Base-by-base conservation (phyloP, 2,329 filamentous ascomycete genomes). In the Fusarium udum region DNA sequence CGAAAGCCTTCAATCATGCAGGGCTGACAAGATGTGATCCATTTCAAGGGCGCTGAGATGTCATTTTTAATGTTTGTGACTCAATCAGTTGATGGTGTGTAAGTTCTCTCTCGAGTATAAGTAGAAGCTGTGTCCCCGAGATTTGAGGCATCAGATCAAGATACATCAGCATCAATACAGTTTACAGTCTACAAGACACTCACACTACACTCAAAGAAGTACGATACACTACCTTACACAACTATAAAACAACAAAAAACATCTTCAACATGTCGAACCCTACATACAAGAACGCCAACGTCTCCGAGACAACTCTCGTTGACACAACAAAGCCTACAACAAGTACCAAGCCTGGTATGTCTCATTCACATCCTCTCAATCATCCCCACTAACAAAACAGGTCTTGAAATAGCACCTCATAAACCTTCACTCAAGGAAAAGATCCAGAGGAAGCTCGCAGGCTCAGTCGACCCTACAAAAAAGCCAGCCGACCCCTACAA, bases 281-380 rank as follows among this genome's bases (percentile, higher is more conserved):
- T 36, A 60, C 75, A 46, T 78, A 77, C 52, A 63, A 52, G 42
- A 57, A 58, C 24, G 39, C 72, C 49, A 78, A 77, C 57, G 61
- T 73, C 56, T 78, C 76, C 3, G 76, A 78, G 28, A 63, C 67
- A 40, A 78, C 76, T 22, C 76, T 78, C 20, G 75, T 78, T 45
- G 73, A 71, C 57, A 51, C 71, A 34, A 60, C 69, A 37, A 76
- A 69, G 53, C 43, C 53, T 53, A 51, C 61, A 20, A 63, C 61
- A 56, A 53, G 36, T 39, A 36, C 62, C 51, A 78, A 78, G 72
- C 64, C 69, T 53, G 66, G 76, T 75, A 66, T 24, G 68, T 40
- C 39, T 22, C 5, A 7, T 26, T 9, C 14, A 15, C 8, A 34
- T 6, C 3, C 18, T n/a, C 7, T 26, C 11, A 24, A 37, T 13